Percentiles rank a stretch among this genome's conserved stretches.
Conservation (phyloP, 345 rosid species). For the Cardamine occulta region DNA sequence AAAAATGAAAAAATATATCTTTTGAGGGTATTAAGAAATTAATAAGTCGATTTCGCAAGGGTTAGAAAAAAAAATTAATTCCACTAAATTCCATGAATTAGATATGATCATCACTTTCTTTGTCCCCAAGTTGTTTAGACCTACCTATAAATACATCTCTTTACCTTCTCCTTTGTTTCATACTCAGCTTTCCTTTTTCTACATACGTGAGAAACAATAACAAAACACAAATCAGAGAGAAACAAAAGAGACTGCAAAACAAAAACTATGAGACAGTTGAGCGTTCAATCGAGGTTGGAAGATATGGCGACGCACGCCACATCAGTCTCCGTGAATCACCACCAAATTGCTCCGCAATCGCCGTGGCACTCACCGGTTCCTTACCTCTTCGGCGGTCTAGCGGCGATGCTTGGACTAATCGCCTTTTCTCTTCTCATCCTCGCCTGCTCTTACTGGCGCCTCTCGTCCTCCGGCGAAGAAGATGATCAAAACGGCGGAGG, state of each 20-base stretch:
- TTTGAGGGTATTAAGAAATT: background rate
- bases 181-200: conserved; percentile 19
- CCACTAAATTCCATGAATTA: conserved; percentile 17
- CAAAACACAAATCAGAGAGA: conserved; percentile 2
- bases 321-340: conserved; percentile 22
- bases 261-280: conserved; percentile 28
- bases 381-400: conserved; percentile 75
- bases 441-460: conserved; percentile 75
- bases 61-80: background rate
- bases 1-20: background rate
- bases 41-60: background rate
- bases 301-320: conserved; percentile 15
- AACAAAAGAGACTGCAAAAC: conserved; percentile 6
- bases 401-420: conserved; percentile 78
- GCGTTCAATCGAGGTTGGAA: conserved; percentile 17
- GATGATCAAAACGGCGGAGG: conserved; percentile 41
- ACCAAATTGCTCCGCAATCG: conserved; percentile 44
- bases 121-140: conserved; percentile 40
- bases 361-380: conserved; percentile 90
- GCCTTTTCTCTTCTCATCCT: conserved; percentile 75
- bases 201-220: background rate
- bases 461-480: conserved; percentile 42
- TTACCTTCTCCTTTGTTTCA: conserved; percentile 32
- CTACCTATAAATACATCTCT: conserved; percentile 40
- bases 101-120: conserved; percentile 25